Percentiles rank a stretch among this genome's conserved stretches.
phyloP scores from a whole-genome alignment of 2,329 filamentous ascomycete genomes.

The Sporothrix curviconia region DNA sequence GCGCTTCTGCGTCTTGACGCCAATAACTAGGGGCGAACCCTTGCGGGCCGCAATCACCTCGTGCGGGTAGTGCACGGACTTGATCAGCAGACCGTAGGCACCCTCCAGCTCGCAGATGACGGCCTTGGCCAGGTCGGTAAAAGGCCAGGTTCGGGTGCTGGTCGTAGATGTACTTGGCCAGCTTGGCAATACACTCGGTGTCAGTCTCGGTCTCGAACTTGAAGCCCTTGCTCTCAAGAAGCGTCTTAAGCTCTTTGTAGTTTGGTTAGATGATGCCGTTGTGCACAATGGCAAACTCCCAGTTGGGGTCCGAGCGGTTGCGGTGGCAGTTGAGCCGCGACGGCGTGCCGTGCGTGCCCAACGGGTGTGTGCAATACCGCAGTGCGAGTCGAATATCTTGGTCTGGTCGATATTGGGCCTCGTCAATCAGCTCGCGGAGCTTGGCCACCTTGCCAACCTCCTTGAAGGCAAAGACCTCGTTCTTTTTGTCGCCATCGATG shows the following conservation, averaged over 20 bases:
- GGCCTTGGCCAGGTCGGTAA: conserved; percentile 93
- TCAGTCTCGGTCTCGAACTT: conserved; percentile 99
- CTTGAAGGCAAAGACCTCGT: conserved; percentile 95
- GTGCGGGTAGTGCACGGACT: conserved; percentile 97
- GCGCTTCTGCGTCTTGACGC: conserved; percentile 93
- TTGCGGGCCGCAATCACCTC: conserved; percentile 97
- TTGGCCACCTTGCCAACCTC: conserved; percentile 99
- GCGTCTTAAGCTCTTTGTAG: conserved; percentile 98
- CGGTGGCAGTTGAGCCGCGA: conserved; percentile 96
- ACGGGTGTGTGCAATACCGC: conserved; percentile 96
- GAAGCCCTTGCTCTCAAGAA: conserved; percentile 91
- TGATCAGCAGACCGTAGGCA: conserved; percentile 93
- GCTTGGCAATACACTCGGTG: conserved; percentile 98
- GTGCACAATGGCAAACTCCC: conserved; percentile 97
- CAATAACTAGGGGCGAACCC: conserved; percentile 94
- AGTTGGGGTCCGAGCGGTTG: conserved; percentile 88
- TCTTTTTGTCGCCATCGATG: conserved; percentile 97
- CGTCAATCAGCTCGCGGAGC: conserved; percentile 85
- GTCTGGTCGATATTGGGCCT: conserved; percentile 74
- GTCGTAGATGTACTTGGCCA: conserved; percentile 96
- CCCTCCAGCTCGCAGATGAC: conserved; percentile 98
- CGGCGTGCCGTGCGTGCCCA: conserved; percentile 95
- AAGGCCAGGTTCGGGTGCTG: conserved; percentile 89
- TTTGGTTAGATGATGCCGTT: conserved; percentile 99
- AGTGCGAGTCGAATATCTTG: conserved; percentile 96